Evolutionary conservation across 129 eudicot species (phyloP).

Genomic region (Flaveria linearis): DNA sequence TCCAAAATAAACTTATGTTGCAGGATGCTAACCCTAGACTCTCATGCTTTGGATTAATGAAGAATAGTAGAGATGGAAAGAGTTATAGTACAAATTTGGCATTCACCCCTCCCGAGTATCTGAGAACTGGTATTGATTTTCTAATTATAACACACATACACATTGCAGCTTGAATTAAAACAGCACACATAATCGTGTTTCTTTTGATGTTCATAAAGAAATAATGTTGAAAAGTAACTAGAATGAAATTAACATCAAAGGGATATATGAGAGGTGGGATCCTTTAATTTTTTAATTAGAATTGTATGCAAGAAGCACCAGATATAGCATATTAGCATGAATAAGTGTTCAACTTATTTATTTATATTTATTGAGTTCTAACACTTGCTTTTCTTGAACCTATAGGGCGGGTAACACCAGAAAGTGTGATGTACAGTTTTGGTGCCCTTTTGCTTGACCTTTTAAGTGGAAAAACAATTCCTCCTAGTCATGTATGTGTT

Average conservation of each 20-base stretch:
- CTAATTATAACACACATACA: neutral
- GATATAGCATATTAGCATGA: neutral
- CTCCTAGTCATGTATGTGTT: slow-evolving; percentile 68
- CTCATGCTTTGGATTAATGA: slow-evolving; percentile 94
- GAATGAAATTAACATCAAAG: neutral
- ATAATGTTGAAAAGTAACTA: neutral
- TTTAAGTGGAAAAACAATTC: slow-evolving; percentile 73
- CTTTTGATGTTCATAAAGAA: neutral
- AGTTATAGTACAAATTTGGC: slow-evolving; percentile 98
- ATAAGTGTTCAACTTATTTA: slow-evolving; percentile 8
- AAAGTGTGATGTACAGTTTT: slow-evolving; percentile 69
- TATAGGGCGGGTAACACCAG: slow-evolving; percentile 65
- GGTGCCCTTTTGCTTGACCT: slow-evolving; percentile 74
- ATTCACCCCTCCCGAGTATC: slow-evolving; percentile 95
- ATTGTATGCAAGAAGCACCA: slow-evolving; percentile 5
- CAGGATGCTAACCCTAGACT: slow-evolving; percentile 89
- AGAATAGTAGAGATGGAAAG: slow-evolving; percentile 94
- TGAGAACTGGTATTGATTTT: slow-evolving; percentile 63
- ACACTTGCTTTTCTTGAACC: slow-evolving; percentile 28
- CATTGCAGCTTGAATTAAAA: neutral
- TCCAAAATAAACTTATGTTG: slow-evolving; percentile 3
- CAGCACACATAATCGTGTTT: neutral
- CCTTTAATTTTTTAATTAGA: neutral
- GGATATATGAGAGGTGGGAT: neutral
- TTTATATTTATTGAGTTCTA: neutral